Evolutionary conservation across 176 grass and related monocot genomes (phyloP).

Genomic region (Poa pratensis): DNA sequence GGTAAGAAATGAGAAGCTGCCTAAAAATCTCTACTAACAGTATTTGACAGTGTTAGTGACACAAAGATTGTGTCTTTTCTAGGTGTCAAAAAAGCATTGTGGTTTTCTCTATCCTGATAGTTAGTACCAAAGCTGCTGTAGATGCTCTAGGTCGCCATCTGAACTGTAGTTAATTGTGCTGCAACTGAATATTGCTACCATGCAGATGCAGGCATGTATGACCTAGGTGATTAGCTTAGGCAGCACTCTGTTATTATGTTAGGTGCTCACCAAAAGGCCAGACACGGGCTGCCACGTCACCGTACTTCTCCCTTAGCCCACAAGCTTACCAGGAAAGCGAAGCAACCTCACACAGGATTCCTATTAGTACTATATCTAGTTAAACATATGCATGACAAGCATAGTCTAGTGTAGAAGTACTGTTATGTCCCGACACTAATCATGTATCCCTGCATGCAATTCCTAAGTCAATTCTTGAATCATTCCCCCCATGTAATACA

Average conservation of each 20-base stretch:
- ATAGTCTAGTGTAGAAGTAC: neutral
- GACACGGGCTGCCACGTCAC: constrained; percentile 9
- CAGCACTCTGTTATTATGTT: constrained; percentile 39
- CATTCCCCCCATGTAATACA: constrained; percentile 36
- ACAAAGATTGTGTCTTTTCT: neutral
- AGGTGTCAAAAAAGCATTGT: no score
- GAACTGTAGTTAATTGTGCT: constrained; percentile 15
- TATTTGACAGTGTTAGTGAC: neutral
- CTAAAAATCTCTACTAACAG: neutral
- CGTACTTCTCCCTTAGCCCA: constrained; percentile 48
- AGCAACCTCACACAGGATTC: constrained; percentile 10
- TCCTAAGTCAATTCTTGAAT: constrained; percentile 31
- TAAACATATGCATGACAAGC: neutral
- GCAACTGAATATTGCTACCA: neutral
- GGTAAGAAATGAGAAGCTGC: neutral
- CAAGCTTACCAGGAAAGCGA: constrained; percentile 35
- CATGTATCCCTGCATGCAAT: constrained; percentile 22
- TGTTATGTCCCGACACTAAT: constrained; percentile 44
- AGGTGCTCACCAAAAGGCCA: constrained; percentile 38
- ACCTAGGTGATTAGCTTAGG: constrained; percentile 43
- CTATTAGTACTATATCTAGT: neutral
- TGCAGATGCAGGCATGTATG: constrained; percentile 16
- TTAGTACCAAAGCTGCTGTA: neutral
- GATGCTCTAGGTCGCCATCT: constrained; percentile 15
- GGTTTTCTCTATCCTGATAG: neutral